Base-by-base conservation (phyloP, 164 flowering plant species). In the Vitis labrusca region DNA sequence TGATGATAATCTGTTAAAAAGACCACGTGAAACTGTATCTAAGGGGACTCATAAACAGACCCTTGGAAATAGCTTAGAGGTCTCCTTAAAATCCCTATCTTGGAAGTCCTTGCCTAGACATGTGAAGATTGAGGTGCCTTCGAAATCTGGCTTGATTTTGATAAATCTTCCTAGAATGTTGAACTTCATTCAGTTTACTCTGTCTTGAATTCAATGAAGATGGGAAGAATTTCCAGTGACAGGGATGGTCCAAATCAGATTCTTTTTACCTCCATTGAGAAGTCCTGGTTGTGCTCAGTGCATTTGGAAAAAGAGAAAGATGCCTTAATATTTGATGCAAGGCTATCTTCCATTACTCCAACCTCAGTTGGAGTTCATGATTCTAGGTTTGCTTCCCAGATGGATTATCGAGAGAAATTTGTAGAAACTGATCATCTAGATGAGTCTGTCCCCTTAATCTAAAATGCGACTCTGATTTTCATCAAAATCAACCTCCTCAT, bases 401-500 rank as follows among this genome's bases (percentile, higher is more conserved):
- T 53, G 29, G 58, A 67, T 67, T 56, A 29, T 1, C 63, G 63
- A 50, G 77, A 69, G 50, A 66, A 69, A 67, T 69, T 65, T 48
- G 16, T 55, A 47, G 64, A 37, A 3, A 57, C 49, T 73, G 63
- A 44, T 49, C 30, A 50, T 59, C 61, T 54, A 0, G 66, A 73
- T 23, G 51, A 64, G 16, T 61, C 53, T 14, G 15, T n/a, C 14
- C 9, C 64, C 37, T n/a, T 71, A n/a, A 27, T 16, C 53, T 44
- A 53, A 48, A 50, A 13, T 10, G 64, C 52, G 9, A 44, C 44
- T 57, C 71, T 14, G 14, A 30, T 65, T 62, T 30, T 6, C 44
- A 50, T 58, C 71, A 69, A n/a, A 73, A 55, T 64, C 73, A 55
- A 72, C 29, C 70, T 57, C 69, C 76, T 57, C 53, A 74, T 59